Evolutionary conservation across 2,329 filamentous ascomycete genomes (phyloP), one percentile per base, ranked within the genome.

Genomic region (Aureobasidium vineae): DNA sequence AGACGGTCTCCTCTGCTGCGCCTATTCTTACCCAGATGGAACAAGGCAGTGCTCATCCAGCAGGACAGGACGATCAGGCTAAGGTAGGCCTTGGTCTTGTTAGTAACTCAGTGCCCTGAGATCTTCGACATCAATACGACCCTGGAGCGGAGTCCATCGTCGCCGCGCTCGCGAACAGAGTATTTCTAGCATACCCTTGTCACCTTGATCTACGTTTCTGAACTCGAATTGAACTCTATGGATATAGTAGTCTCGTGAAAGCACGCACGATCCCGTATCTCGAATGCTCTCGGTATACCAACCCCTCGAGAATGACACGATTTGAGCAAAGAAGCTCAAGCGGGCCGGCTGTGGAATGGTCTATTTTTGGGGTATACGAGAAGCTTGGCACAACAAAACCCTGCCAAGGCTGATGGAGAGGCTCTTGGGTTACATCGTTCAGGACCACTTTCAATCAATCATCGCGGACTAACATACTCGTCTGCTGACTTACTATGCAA

Each of bases 351-450:
- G 57, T 33, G 43, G 36, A 36, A 16, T n/a, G 38, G 2, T 36
- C 60, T 63, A 63, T 63, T 53, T 63, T 63, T 63, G 49, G 60
- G 6, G 5, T 16, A 36, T 28, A 63, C 60, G 60, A 63, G 49
- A 40, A 63, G 60, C 60, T 53, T 63, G 60, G 47, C 49, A n/a
- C 19, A 2, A n/a, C 31, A 40, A 53, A 19, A 33, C 49, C 47
- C 47, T 36, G 49, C 49, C 60, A 63, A 63, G 47, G 38, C 26
- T 11, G 21, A 28, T 4, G 59, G 21, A n/a, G 21, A 33, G n/a
- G 54, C 33, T 63, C 57, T 36, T 10, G 13, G n/a, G 33, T 41
- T 53, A 26, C 60, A 63, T 53, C 47, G 43, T 26, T 21, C 21
- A 31, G 8, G 33, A 41, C 45, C 38, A 10, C 36, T 41, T 53